Evolutionary conservation across 2,329 filamentous ascomycete species (phyloP).

Genomic region (Stromatinia cepivora): DNA sequence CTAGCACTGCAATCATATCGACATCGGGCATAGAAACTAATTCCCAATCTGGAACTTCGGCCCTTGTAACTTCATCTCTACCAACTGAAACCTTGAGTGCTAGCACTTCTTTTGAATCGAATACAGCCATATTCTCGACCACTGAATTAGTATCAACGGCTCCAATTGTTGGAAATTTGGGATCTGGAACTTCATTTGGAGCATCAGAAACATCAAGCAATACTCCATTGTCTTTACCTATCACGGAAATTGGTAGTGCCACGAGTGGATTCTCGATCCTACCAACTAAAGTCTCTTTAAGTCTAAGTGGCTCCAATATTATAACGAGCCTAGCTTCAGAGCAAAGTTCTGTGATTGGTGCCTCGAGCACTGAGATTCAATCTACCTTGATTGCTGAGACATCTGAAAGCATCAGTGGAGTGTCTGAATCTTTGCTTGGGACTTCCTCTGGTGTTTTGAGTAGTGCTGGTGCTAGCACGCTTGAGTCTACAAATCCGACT

Average conservation of each 20-base stretch:
- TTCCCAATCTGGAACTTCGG: background rate
- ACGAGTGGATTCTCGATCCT: background rate
- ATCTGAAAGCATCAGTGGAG: background rate
- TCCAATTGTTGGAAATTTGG: background rate
- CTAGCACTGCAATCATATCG: background rate
- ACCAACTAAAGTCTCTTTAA: background rate
- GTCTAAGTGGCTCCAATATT: background rate
- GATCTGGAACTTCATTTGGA: background rate
- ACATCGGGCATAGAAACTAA: background rate
- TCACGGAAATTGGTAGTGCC: background rate
- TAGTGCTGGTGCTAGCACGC: background rate
- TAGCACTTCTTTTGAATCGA: background rate
- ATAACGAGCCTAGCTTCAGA: background rate
- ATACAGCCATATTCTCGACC: background rate
- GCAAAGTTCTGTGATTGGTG: background rate
- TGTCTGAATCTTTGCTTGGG: background rate
- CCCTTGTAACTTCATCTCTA: background rate
- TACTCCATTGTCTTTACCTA: background rate
- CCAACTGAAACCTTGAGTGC: background rate
- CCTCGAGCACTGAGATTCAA: background rate
- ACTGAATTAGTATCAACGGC: background rate
- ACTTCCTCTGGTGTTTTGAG: background rate
- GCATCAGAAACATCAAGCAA: background rate
- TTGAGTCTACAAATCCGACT: background rate
- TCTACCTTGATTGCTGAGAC: background rate